Base-by-base conservation (phyloP, 225 moss, liverwort and hornwort genomes). In the Sphagnum contortum region DNA sequence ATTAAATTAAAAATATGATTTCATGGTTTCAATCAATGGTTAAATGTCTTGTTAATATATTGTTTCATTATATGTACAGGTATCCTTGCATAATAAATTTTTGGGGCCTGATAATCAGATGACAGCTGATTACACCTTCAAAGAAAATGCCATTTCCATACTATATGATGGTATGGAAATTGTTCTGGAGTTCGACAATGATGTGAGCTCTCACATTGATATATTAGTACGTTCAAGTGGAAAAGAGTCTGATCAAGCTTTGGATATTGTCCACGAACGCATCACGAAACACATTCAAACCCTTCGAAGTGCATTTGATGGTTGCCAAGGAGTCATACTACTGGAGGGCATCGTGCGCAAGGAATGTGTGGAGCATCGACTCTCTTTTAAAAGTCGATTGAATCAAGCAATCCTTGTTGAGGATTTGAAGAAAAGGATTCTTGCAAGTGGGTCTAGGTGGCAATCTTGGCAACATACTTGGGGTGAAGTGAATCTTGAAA, bases 321-420 rank as follows among this genome's bases (percentile, higher is more conserved):
- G 50, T 8, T 49, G 64, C 51, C 64, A 64, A 48, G 64, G 64
- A 10, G 48, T 64, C 49, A 49, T 11, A 13, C 64, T 64, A 4
- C 11, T 64, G 13, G 64, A 64, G 9, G 12, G 48, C 5, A 49
- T 64, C 6, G 1, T 50, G 29, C 49, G 64, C 0, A 9, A 9
- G 11, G 64, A 64, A 48, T 64, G 64, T 64, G 64, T 12, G 8
- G 4, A 14, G 5, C 14, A 10, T 9, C 64, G 29, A 6, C 7
- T 51, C 11, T 9, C 14, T 5, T 64, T 47, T 49, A 48, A 46
- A 9, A 47, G 49, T 49, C 49, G 64, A 45, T 13, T 7, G 64
- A 48, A 10, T 10, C 64, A 64, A 49, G 48, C 9, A 12, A 29
- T 64, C 29, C 64, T 49, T 10, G 57, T 58, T 12, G 57, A 58